A percentile compares a stretch with the other conserved stretches of the same genome.
These are phyloP conservation scores for Hibiscus trionum DNA, from an alignment of 345 rosid genomes.

Conservation along the genomic window DNA sequence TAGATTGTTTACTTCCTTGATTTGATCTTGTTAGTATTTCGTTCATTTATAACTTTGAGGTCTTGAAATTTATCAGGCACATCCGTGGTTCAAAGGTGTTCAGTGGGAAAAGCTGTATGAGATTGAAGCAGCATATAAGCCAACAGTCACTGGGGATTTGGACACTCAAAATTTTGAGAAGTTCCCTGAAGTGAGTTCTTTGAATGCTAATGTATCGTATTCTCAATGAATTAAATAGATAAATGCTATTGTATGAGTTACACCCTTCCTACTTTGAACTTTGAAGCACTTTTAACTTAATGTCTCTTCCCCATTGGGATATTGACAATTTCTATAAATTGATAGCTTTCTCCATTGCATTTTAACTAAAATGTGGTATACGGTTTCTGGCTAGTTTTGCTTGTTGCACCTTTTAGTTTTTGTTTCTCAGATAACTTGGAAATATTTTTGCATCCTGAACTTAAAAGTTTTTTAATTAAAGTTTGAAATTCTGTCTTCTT, in stretches of 20 bases:
- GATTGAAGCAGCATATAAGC: conserved; percentile 77
- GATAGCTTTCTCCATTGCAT: neutral
- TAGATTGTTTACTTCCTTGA: neutral
- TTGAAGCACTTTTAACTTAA: neutral
- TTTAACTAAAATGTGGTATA: neutral
- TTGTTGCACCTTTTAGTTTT: neutral
- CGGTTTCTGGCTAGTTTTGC: neutral
- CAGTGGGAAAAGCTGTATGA: conserved; percentile 88
- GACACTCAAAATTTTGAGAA: conserved; percentile 98
- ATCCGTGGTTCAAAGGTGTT: conserved; percentile 70
- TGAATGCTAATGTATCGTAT: conserved; percentile 1
- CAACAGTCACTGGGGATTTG: conserved; percentile 74
- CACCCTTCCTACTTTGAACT: neutral
- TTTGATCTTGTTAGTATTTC: conserved; percentile 11
- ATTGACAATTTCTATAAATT: neutral
- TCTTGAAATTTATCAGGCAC: conserved; percentile 42
- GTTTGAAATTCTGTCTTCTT: neutral
- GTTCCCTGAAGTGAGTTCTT: conserved; percentile 81
- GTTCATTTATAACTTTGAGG: neutral
- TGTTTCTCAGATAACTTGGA: neutral
- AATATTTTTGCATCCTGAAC: neutral
- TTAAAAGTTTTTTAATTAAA: neutral
- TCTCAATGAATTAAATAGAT: neutral
- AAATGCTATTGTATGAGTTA: neutral
- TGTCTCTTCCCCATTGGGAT: neutral